phyloP scores from a whole-genome alignment of 768 basidiomycete genomes.

The Termitomyces sp. region DNA sequence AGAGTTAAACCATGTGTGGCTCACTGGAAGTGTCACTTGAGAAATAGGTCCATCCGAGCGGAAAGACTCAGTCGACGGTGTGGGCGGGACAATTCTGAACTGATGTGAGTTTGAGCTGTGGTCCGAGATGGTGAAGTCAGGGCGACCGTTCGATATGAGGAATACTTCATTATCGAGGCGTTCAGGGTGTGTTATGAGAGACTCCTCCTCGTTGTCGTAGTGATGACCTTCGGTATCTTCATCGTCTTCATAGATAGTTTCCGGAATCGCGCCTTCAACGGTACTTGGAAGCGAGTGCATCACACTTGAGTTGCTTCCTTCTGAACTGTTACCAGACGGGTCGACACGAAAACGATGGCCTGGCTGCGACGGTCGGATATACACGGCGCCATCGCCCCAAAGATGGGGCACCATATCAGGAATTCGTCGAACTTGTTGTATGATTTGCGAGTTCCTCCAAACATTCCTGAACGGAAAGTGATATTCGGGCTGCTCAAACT shows the following conservation, averaged over 20 bases:
- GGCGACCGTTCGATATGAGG: slow-evolving; percentile 14
- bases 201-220: slow-evolving; percentile 12
- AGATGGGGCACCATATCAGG: slow-evolving; percentile 14
- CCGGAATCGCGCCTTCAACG: slow-evolving; percentile 8
- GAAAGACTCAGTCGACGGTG: slow-evolving; percentile 17
- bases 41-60: neutral
- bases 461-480: slow-evolving; percentile 4
- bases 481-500: neutral
- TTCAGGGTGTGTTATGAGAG: slow-evolving; percentile 14
- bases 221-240: slow-evolving; percentile 9
- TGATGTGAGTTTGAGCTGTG: slow-evolving; percentile 15
- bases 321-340: slow-evolving; percentile 15
- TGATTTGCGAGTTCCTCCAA: slow-evolving; percentile 15
- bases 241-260: slow-evolving; percentile 15
- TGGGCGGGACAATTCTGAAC: slow-evolving; percentile 20
- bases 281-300: slow-evolving; percentile 5
- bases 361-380: slow-evolving; percentile 13
- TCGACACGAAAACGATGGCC: slow-evolving; percentile 18
- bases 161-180: slow-evolving; percentile 16
- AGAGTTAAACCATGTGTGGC: neutral
- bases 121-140: slow-evolving; percentile 16
- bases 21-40: neutral
- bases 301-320: slow-evolving; percentile 5
- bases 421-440: slow-evolving; percentile 15
- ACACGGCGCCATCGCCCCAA: slow-evolving; percentile 14